Conservation (phyloP, 2,329 filamentous ascomycete genomes). For the Phoma sp. region DNA sequence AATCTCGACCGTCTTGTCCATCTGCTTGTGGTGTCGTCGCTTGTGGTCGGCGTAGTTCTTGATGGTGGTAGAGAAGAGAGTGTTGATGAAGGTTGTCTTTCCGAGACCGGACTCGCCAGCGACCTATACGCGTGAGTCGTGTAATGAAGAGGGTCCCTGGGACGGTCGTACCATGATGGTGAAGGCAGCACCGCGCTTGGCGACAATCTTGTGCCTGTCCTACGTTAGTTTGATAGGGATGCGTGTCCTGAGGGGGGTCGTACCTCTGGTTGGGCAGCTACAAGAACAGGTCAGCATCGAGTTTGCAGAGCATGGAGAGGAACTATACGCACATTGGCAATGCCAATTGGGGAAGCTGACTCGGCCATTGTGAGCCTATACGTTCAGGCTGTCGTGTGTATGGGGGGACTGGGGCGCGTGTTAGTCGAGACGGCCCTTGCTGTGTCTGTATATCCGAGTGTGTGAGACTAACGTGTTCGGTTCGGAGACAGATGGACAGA, state of each 20-base stretch:
- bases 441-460: background rate
- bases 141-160: background rate
- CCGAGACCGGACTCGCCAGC: constrained; percentile 97
- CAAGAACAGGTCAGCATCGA: constrained; percentile 43
- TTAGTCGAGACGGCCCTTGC: constrained; percentile 22
- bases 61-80: constrained; percentile 99
- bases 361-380: constrained; percentile 62
- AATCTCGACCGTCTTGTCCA: constrained; percentile 99
- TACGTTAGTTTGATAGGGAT: constrained; percentile 40
- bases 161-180: constrained; percentile 86
- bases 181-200: constrained; percentile 91
- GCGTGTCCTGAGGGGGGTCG: constrained; percentile 33
- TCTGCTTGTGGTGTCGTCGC: constrained; percentile 97
- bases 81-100: constrained; percentile 99
- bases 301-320: background rate
- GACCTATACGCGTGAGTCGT: constrained; percentile 64
- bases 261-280: constrained; percentile 74
- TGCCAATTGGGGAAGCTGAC: constrained; percentile 71
- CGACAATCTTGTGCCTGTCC: constrained; percentile 72
- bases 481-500: background rate
- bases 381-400: constrained; percentile 28
- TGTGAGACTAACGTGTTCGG: constrained; percentile 12
- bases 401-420: constrained; percentile 25
- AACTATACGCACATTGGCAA: constrained; percentile 69
- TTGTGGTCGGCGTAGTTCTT: constrained; percentile 99